Base-by-base conservation (phyloP, 768 basidiomycete genomes). In the Epithele typhae region DNA sequence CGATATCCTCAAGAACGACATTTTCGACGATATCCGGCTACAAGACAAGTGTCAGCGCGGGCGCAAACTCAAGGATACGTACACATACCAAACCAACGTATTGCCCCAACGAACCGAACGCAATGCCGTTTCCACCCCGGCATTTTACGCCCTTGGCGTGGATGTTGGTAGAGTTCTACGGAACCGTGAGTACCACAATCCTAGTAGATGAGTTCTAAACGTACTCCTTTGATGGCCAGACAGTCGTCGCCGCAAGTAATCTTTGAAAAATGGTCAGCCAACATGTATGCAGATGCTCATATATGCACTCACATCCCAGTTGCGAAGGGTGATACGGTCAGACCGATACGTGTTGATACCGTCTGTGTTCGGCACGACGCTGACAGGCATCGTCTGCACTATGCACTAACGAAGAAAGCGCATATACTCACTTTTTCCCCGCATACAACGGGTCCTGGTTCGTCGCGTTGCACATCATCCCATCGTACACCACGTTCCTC, bases 161-260 rank as follows among this genome's bases (percentile, higher is more conserved):
- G 45, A 82, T 58, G 51, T 79, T 78, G 0, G 79, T 73, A 17
- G 76, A 76, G 57, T 81, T 81, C 78, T 79, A 43, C 18, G 0
- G 11, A 11, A 37, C 8, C 38, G 7, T 18, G 47, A 36, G 23
- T 43, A 8, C 19, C 19, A 15, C 30, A 9, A 9, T 9, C 9
- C 9, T 32, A 9, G 9, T 32, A n/a, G 37, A 9, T 18, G 46
- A 24, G 22, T 46, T 8, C 30, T 14, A 11, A 36, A 44, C 18
- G 23, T n/a, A 79, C 78, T 4, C 78, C 79, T 66, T 82, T 80
- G 64, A 81, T 77, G 4, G 77, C 79, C 8, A 81, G 64, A 48
- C 79, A 82, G 52, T 82, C 79, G 52, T 81, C 81, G 21, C 80
- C 78, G 47, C 71, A 77, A 18, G 78, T 81, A 9, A 81, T 60